Evolutionary conservation across 257 asterid species (phyloP), one percentile per base, ranked within the genome.

Genomic region (Solanum bulbocastanum): DNA sequence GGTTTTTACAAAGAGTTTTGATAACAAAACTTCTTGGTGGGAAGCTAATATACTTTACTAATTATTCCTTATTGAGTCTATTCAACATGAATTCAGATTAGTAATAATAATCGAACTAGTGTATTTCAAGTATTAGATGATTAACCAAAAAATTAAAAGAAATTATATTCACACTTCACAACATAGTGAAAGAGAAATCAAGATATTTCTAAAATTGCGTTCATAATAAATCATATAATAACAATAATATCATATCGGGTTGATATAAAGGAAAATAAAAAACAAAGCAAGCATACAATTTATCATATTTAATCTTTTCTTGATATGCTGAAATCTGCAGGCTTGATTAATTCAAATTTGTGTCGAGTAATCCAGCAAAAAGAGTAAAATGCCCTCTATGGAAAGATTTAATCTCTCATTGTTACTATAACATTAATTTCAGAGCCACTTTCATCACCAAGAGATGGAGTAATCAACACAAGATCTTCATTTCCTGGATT

Each of bases 401-500:
- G 60, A 58, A 65, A 91, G 87, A 37, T 74, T 8, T 12, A 74
- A 10, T 22, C 25, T 75, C 56, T 37, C 52, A 20, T 11, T 1
- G 93, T 87, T 40, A 94, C 90, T 8, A 94, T 86, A 27, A 94
- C 69, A 44, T 90, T 90, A 35, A 66, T 20, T 37, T 88, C 92
- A 14, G 79, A 71, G 86, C 39, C 23, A 36, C 82, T 66, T 52
- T 44, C 69, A 73, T 44, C 89, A 36, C 39, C 39, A 82, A 37
- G 79, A 25, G 89, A 84, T 86, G 92, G 94, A 89, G 90, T 36
- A 75, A 93, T 87, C 87, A 95, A 86, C 14, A 93, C 89, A 81
- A 87, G 89, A 20, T 91, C 98, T 89, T 95, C 93, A 89, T 91
- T 95, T 79, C 69, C 84, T 22, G 87, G 86, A 2, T 95, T 89